Evolutionary conservation across 495 filamentous ascomycete species (phyloP).

Genomic region (Penicillium turbatum): DNA sequence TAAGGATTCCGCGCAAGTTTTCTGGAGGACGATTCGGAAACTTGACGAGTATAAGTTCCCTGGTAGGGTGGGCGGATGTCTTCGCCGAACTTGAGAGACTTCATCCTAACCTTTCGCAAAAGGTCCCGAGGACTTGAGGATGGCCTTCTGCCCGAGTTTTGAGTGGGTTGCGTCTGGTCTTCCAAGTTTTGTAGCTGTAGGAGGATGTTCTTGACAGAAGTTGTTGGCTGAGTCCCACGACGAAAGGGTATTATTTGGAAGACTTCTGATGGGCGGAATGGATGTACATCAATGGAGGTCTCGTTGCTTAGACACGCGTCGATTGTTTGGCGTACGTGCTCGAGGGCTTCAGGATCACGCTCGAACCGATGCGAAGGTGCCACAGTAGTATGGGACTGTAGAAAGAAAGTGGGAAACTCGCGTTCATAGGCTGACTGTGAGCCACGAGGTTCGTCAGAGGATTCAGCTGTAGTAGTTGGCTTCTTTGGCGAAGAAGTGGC

Average conservation of each 20-base stretch:
- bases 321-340: conserved; percentile 42
- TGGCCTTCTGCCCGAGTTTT: conserved; percentile 14
- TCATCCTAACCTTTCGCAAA: conserved; percentile 63
- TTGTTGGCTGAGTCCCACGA: conserved; percentile 45
- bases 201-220: conserved; percentile 66
- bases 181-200: conserved; percentile 43
- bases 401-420: conserved; percentile 72
- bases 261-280: conserved; percentile 52
- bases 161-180: background rate
- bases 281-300: conserved; percentile 14
- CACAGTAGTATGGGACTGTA: conserved; percentile 61
- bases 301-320: conserved; percentile 39
- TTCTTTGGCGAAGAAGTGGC: conserved; percentile 23
- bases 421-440: conserved; percentile 59
- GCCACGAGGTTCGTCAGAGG: conserved; percentile 11
- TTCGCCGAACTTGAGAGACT: conserved; percentile 75
- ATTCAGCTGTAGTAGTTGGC: conserved; percentile 9
- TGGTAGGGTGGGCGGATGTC: conserved; percentile 89
- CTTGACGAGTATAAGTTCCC: conserved; percentile 68
- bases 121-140: conserved; percentile 40
- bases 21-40: conserved; percentile 44
- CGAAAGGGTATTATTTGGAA: conserved; percentile 55
- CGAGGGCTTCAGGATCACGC: conserved; percentile 52
- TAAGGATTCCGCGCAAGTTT: conserved; percentile 70
- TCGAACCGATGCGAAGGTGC: conserved; percentile 52